Evolutionary conservation across 1,139 yeast genomes (phyloP), one percentile per base, ranked within the genome.

Genomic region (Arxiozyma heterogenica): DNA sequence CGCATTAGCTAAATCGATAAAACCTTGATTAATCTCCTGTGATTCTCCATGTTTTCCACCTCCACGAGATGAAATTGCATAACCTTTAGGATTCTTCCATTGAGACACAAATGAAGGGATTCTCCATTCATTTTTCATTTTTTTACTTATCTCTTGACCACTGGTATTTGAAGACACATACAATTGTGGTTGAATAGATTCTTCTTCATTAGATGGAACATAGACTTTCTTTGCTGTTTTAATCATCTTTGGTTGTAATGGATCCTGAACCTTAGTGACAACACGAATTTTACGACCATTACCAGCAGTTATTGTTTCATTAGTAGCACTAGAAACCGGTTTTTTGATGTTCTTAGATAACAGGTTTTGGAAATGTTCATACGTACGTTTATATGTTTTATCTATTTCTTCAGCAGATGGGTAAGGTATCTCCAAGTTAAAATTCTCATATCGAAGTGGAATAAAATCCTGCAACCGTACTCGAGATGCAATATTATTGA

Each of bases 21-120:
- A 83, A 53, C 82, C 82, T 21, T 83, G 74, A 64, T 82, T 87
- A 45, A 86, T 72, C 21, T 72, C 72, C 3, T 68, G 72, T 1
- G 66, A 56, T 5, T 41, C 61, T 22, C 60, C 64, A 44, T 71
- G 71, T 20, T 75, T 68, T 1, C 81, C 82, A 57, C 78, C 81
- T 9, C 84, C 83, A 5, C 84, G 80, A 58, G 86, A 74, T 64
- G 86, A 83, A 50, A 91, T 84, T 0, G 96, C 83, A 67, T 84
- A 90, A 4, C 98, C 98, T 60, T 86, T 86, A 27, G 93, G 89
- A 67, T 93, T 93, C 69, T 91, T 91, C 98, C 98, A 93, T 68
- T 89, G 90, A 1, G 98, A 91, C 0, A 93, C 80, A 1, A 95
- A 90, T 0, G 96, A 84, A 0, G 98, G 98, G 34, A 93, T 89